These are phyloP conservation scores for Suhomyces xylopsoci DNA, from an alignment of 805 yeast genomes.

Conservation along the genomic window DNA sequence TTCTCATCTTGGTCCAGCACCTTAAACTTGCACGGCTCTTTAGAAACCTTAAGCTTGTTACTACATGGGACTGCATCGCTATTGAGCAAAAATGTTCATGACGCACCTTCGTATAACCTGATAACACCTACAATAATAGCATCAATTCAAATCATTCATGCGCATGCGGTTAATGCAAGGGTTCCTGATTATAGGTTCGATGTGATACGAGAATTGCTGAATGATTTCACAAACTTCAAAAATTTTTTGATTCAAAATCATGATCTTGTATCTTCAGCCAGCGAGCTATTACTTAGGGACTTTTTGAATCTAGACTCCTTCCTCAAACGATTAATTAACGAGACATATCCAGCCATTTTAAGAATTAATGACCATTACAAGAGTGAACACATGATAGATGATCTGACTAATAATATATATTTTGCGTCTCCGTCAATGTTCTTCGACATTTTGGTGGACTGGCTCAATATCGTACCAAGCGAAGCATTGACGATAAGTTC, in stretches of 20 bases:
- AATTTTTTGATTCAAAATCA: constrained; percentile 14
- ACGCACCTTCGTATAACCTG: constrained; percentile 14
- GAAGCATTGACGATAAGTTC: constrained; percentile 29
- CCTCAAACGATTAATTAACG: constrained; percentile 22
- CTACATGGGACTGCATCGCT: constrained; percentile 34
- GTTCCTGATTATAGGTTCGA: constrained; percentile 36
- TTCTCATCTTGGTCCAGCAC: constrained; percentile 35
- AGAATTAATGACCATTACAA: constrained; percentile 26
- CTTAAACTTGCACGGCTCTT: constrained; percentile 29
- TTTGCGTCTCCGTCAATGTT: constrained; percentile 28
- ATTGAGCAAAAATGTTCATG: constrained; percentile 22
- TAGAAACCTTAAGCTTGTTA: constrained; percentile 32
- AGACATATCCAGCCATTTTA: constrained; percentile 25
- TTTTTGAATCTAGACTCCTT: constrained; percentile 30
- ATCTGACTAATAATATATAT: constrained; percentile 15
- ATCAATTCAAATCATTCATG: constrained; percentile 19
- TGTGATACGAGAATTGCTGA: constrained; percentile 24
- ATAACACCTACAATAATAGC: constrained; percentile 20
- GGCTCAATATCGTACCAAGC: constrained; percentile 36
- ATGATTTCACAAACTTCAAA: constrained; percentile 26
- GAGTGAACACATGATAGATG: constrained; percentile 10
- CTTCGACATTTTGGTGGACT: constrained; percentile 32
- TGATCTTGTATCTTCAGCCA: constrained; percentile 5
- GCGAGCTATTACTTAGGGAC: constrained; percentile 8
- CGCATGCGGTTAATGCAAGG: constrained; percentile 17